Conservation (phyloP, 1,284 basidiomycete genomes). For the Entoloma clypeatum region DNA sequence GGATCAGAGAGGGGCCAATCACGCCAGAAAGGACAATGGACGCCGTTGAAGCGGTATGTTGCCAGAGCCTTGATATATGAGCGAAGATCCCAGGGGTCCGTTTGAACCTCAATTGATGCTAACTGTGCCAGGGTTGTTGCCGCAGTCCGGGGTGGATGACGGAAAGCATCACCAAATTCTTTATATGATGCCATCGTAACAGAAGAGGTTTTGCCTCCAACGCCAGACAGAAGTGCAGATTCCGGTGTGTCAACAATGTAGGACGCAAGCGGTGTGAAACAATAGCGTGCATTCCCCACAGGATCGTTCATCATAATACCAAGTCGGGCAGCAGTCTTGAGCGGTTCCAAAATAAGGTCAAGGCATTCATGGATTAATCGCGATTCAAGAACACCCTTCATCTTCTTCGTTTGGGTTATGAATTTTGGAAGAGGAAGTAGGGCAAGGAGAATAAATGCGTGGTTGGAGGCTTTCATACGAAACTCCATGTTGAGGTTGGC, state of each 20-base stretch:
- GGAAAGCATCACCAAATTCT: constrained; percentile 6
- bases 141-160: constrained; percentile 24
- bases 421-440: constrained; percentile 31
- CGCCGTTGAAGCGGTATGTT: too few species aligned
- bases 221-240: constrained; percentile 21
- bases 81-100: too few species aligned
- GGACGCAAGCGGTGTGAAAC: constrained; percentile 24
- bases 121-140: too few species aligned
- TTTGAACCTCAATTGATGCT: too few species aligned
- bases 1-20: constrained; percentile 2
- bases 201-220: constrained; percentile 26
- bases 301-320: constrained; percentile 29
- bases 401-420: constrained; percentile 8
- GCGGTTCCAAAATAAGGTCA: constrained; percentile 26
- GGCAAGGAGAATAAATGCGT: constrained; percentile 27
- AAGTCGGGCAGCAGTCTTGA: constrained; percentile 25
- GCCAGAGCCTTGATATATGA: too few species aligned
- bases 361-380: constrained; percentile 30
- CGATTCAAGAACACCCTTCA: constrained; percentile 20
- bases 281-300: constrained; percentile 17
- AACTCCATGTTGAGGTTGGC: constrained; percentile 32
- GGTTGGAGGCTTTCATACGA: constrained; percentile 26
- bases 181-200: constrained; percentile 24
- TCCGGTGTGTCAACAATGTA: constrained; percentile 29
- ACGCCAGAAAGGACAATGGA: too few species aligned